Percentiles rank a stretch among this genome's conserved stretches.
Conservation (phyloP, 371 early-diverging fungal genomes). For the Rhizopus arrhizus region DNA sequence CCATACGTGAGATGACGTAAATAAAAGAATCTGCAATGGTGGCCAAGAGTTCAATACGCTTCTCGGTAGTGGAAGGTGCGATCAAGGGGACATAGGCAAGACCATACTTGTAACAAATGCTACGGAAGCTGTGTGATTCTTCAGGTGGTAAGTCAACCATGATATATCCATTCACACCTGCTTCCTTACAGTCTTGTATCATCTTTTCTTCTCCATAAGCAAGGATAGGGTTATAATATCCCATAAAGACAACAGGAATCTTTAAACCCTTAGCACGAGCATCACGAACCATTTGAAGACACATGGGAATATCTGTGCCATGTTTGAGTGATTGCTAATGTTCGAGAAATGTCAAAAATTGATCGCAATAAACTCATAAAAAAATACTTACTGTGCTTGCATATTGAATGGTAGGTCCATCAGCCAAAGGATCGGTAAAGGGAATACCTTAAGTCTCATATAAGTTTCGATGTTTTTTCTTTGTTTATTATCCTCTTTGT, state of each 20-base stretch:
- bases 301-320: conserved; percentile 75
- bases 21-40: conserved; percentile 88
- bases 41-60: conserved; percentile 79
- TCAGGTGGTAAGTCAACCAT: conserved; percentile 97
- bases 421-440: conserved; percentile 97
- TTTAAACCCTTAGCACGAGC: conserved; percentile 86
- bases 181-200: conserved; percentile 78
- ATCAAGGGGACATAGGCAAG: conserved; percentile 93
- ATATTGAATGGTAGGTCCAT: conserved; percentile 95
- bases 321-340: conserved; percentile 63
- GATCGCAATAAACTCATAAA: not conserved
- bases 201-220: conserved; percentile 88
- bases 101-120: conserved; percentile 69
- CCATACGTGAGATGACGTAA: conserved; percentile 92
- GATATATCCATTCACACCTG: conserved; percentile 95
- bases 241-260: conserved; percentile 95
- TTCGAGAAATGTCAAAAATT: not conserved
- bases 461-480: not conserved
- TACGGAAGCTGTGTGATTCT: conserved; percentile 86
- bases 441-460: conserved; percentile 71
- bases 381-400: conserved; percentile 71
- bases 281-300: conserved; percentile 77
- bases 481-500: not conserved
- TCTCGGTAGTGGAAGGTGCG: conserved; percentile 89
- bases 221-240: conserved; percentile 95